Evolutionary conservation across 2,329 filamentous ascomycete species (phyloP).

Genomic region (Colletotrichum incanum): DNA sequence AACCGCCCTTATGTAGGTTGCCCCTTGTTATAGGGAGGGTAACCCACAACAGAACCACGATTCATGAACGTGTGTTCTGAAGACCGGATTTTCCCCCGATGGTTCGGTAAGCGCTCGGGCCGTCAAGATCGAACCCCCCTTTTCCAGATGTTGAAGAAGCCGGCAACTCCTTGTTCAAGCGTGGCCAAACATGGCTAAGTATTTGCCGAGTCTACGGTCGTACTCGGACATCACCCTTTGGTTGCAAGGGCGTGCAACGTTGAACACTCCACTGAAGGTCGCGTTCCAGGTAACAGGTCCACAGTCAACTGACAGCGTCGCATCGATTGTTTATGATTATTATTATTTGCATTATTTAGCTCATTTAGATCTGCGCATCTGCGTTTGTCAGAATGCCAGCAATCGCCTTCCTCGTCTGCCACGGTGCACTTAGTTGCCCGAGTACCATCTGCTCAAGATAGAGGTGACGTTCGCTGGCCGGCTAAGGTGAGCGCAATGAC

Average conservation of each 20-base stretch:
- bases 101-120: not conserved
- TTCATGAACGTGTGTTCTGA: not conserved
- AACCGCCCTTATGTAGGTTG: not conserved
- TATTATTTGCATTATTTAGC: not conserved
- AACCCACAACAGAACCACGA: not conserved
- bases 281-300: not conserved
- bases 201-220: not conserved
- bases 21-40: not conserved
- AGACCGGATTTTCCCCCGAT: not conserved
- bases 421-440: conserved; percentile 24
- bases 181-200: not conserved
- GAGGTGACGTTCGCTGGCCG: conserved; percentile 36
- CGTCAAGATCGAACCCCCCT: not conserved
- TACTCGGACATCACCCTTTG: not conserved
- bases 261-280: not conserved
- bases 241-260: not conserved
- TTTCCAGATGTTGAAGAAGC: not conserved
- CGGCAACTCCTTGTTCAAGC: not conserved
- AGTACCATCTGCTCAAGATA: conserved; percentile 39
- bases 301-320: not conserved
- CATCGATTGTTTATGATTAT: not conserved
- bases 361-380: conserved; percentile 8
- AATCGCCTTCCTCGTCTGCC: no score
- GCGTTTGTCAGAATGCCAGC: not conserved
- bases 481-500: conserved; percentile 39